Percentiles rank a stretch among this genome's conserved stretches.
These are phyloP conservation scores for Drechslera avenae DNA, from an alignment of 2,329 filamentous ascomycete species.

Conservation along the genomic window DNA sequence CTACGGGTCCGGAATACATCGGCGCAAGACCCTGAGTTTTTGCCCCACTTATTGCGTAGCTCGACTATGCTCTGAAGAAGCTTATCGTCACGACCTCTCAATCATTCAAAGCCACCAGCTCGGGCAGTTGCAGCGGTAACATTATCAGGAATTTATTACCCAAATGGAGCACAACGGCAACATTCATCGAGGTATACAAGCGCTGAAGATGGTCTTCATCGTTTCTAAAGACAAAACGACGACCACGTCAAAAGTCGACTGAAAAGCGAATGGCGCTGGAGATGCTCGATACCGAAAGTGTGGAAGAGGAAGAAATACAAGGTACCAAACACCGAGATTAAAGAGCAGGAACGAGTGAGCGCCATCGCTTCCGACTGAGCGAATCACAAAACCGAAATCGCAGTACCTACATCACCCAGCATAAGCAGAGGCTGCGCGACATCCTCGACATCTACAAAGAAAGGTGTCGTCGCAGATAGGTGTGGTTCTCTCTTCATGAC, in stretches of 20 bases:
- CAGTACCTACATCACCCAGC: slow-evolving; percentile 13
- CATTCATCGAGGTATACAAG: too few species aligned
- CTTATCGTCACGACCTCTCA: slow-evolving; percentile 10
- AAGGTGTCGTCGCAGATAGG: slow-evolving; percentile 2
- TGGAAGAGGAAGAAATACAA: background rate
- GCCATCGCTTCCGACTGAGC: slow-evolving; percentile 7
- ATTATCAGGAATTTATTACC: too few species aligned
- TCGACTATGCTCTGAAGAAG: slow-evolving; percentile 10
- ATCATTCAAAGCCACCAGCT: too few species aligned
- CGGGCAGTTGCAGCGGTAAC: too few species aligned
- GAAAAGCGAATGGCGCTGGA: background rate
- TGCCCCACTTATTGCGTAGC: slow-evolving; percentile 11
- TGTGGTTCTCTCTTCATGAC: background rate
- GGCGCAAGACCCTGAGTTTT: slow-evolving; percentile 3
- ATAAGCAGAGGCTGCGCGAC: background rate
- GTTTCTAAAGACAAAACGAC: background rate
- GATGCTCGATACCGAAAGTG: background rate
- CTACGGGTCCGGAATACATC: background rate
- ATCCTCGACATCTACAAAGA: slow-evolving; percentile 28
- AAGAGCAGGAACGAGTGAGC: background rate
- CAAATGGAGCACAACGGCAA: too few species aligned
- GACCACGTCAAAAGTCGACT: background rate
- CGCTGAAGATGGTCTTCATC: background rate
- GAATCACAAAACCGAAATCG: slow-evolving; percentile 6
- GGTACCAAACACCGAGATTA: background rate